Base-by-base conservation (phyloP, 352 stramenopile genomes). In the Phytophthora aleatoria region DNA sequence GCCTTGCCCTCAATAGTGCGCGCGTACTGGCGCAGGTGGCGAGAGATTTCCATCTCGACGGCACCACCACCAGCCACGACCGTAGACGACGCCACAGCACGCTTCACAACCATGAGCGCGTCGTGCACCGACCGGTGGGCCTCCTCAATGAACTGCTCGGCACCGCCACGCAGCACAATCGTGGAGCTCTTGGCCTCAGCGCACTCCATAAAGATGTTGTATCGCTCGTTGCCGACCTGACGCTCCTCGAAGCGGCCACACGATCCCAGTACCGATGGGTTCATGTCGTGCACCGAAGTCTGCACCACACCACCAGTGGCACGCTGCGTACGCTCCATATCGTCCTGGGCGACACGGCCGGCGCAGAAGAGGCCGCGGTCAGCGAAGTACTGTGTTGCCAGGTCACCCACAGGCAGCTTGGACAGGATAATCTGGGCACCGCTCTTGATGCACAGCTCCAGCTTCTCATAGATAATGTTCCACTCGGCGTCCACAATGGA, bases 381-480 rank as follows among this genome's bases (percentile, higher is more conserved):
- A 3, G 97, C 97, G 85, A 99, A 99, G 87, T 99, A 99, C 77
- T 99, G 97, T 39, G 97, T 99, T 1, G 97, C 97, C 62, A 99
- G 85, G 84, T 99, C 90, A 39, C 95, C 95, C 43, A 98, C 91
- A 24, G 95, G 94, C 35, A 98, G 81, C 76, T 97, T 99, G 58
- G 94, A 99, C 58, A 99, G 77, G 27, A 99, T 98, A 78, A 99
- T 99, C 77, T 99, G 97, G 57, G 96, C 97, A 16, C 97, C 96
- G 48, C 79, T 97, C 42, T 91, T 83, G 36, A 96, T 87, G 47
- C 89, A 97, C 53, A 91, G 73, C 24, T 97, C 92, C 36, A 98
- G 84, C 76, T 99, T 99, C 64, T 99, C 96, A 81, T 99, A 99
- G 76, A 99, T 99, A 68, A 99, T 99, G 71, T 97, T 95, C 97